Percentiles rank a stretch among this genome's conserved stretches.
These are phyloP conservation scores for Coemansia sp. DNA, from an alignment of 192 early-diverging fungal genomes.

Conservation along the genomic window DNA sequence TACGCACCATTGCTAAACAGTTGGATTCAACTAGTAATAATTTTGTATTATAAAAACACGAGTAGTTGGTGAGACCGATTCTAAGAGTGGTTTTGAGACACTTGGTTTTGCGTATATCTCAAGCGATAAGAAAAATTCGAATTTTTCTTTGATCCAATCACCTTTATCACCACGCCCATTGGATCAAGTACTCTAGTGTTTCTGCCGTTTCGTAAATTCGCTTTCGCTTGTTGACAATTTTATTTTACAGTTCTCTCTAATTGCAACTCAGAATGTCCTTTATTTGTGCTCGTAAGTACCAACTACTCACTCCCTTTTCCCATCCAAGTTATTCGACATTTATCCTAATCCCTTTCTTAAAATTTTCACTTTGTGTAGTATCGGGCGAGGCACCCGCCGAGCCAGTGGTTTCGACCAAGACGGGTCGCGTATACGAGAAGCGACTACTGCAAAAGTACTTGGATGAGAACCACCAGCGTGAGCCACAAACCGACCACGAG, in stretches of 20 bases:
- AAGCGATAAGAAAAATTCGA: not conserved
- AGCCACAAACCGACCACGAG: conserved; percentile 79
- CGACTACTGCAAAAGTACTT: conserved; percentile 88
- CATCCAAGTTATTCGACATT: not conserved
- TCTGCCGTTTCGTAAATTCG: not conserved
- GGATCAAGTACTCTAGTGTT: not conserved
- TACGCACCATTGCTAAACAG: conserved; percentile 34
- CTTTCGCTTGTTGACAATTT: not conserved
- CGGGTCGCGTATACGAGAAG: conserved; percentile 87
- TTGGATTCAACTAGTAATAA: conserved; percentile 6
- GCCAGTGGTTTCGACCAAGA: conserved; percentile 87
- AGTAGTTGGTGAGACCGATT: not conserved
- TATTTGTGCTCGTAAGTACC: conserved; percentile 43
- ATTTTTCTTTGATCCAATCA: not conserved
- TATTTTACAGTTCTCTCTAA: not conserved
- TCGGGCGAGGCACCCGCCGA: conserved; percentile 87
- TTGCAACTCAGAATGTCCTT: conserved; percentile 34
- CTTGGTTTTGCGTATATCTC: too few relatives aligned
- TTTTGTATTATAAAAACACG: not conserved
- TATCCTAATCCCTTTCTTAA: not conserved
- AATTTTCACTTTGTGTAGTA: conserved; percentile 59
- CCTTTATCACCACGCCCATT: too few relatives aligned
- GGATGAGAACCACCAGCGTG: conserved; percentile 70
- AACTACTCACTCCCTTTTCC: too few relatives aligned
- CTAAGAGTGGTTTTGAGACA: not conserved